Percentiles rank a stretch among this genome's conserved stretches.
Evolutionary conservation across 805 yeast species (phyloP).

Genomic region (Kodamaea restingae): DNA sequence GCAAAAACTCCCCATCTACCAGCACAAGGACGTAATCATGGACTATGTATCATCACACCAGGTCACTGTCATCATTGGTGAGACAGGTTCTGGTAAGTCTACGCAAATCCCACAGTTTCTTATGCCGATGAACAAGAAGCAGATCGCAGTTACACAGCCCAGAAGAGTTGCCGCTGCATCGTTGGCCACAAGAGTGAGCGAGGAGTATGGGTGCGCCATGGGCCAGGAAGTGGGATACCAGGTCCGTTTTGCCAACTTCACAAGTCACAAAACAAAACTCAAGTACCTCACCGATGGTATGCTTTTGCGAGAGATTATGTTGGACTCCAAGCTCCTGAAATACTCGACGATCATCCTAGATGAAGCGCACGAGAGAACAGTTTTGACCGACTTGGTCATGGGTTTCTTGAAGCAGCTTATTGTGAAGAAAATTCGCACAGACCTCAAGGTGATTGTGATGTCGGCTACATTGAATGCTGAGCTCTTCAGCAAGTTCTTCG

Average conservation of each 20-base stretch:
- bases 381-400: slow-evolving; percentile 81
- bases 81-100: slow-evolving; percentile 97
- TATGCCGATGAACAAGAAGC: slow-evolving; percentile 48
- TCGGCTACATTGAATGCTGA: slow-evolving; percentile 96
- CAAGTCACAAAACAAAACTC: slow-evolving; percentile 56
- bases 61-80: slow-evolving; percentile 86
- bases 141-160: slow-evolving; percentile 92
- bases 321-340: slow-evolving; percentile 56
- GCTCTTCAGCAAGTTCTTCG: slow-evolving; percentile 73
- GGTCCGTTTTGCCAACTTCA: slow-evolving; percentile 80
- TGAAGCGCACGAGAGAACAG: slow-evolving; percentile 97
- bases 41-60: slow-evolving; percentile 50
- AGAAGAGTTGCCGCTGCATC: slow-evolving; percentile 97
- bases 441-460: slow-evolving; percentile 77
- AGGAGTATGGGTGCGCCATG: slow-evolving; percentile 71
- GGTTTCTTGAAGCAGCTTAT: slow-evolving; percentile 79
- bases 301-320: slow-evolving; percentile 87
- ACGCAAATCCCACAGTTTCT: slow-evolving; percentile 94
- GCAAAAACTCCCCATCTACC: slow-evolving; percentile 68
- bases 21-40: slow-evolving; percentile 61
- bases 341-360: slow-evolving; percentile 82
- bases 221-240: slow-evolving; percentile 90
- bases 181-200: slow-evolving; percentile 87
- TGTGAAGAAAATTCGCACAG: slow-evolving; percentile 43
- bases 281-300: slow-evolving; percentile 96